Evolutionary conservation across 129 eudicot genomes (phyloP).

Genomic region (Helianthus annuus): DNA sequence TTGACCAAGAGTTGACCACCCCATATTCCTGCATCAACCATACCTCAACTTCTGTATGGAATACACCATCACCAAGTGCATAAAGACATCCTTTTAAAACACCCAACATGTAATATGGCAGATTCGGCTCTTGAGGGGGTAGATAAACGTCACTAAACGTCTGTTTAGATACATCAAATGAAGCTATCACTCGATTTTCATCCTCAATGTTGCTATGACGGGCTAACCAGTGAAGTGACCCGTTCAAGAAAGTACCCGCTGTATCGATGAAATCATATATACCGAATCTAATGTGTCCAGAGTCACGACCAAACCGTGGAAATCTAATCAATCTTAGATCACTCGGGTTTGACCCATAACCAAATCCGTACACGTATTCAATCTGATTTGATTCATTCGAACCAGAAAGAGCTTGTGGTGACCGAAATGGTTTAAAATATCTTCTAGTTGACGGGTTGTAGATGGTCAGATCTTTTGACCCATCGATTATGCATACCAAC

Average conservation of each 20-base stretch:
- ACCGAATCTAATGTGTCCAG: constrained; percentile 4
- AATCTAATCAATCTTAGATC: constrained; percentile 30
- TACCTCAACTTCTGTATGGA: constrained; percentile 22
- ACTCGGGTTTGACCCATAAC: constrained; percentile 28
- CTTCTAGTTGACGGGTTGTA: constrained; percentile 46
- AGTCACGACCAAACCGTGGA: constrained; percentile 42
- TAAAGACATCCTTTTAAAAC: constrained; percentile 30
- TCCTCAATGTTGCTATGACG: constrained; percentile 6
- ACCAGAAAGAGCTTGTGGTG: constrained; percentile 6
- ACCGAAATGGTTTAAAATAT: constrained; percentile 29
- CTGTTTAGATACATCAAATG: constrained; percentile 26
- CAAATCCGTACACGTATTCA: constrained; percentile 44
- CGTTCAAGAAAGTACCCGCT: constrained; percentile 34
- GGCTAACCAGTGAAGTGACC: constrained; percentile 42
- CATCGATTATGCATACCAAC: constrained; percentile 37
- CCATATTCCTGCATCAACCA: constrained; percentile 45
- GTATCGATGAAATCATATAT: constrained; percentile 37
- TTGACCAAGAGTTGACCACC: constrained; percentile 38
- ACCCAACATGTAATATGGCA: constrained; percentile 25
- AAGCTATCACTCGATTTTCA: constrained; percentile 27
- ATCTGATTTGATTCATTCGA: constrained; percentile 18
- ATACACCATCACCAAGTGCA: constrained; percentile 27
- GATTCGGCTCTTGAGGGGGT: constrained; percentile 26
- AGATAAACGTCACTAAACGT: constrained; percentile 28
- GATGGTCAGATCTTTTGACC: constrained; percentile 24